phyloP scores from a whole-genome alignment of 2,329 filamentous ascomycete species.

The Clarireedia hainanense region DNA sequence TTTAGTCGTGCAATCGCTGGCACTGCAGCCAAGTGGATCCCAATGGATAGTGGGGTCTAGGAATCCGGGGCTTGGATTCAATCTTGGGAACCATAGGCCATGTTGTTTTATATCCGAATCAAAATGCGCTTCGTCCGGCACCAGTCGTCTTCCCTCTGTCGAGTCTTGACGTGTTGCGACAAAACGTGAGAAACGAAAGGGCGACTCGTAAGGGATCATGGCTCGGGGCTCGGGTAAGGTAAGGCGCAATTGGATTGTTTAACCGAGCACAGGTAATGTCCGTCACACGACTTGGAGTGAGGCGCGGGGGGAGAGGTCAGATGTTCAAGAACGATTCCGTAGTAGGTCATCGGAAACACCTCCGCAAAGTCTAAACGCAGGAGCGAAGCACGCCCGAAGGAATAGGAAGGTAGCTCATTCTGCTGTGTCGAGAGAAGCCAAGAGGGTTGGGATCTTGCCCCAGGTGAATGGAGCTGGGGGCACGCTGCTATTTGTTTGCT shows the following conservation, averaged over 20 bases:
- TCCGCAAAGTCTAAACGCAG: neutral
- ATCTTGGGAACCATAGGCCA: neutral
- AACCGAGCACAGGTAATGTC: neutral
- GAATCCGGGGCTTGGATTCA: neutral
- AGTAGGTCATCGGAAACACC: conserved; percentile 3
- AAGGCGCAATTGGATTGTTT: neutral
- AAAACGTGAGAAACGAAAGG: too few relatives aligned
- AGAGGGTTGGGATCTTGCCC: conserved; percentile 5
- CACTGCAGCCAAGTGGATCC: neutral
- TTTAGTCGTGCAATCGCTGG: neutral
- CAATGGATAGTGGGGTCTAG: neutral
- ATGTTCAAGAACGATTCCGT: conserved; percentile 8
- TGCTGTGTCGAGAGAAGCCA: neutral
- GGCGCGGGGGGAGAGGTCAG: conserved; percentile 7
- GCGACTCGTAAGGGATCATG: too few relatives aligned
- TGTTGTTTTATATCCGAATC: neutral
- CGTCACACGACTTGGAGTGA: conserved; percentile 1
- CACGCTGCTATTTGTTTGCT: neutral
- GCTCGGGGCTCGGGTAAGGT: neutral
- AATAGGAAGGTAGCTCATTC: conserved; percentile 2
- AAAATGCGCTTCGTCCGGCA: neutral
- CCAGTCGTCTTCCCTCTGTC: too few relatives aligned
- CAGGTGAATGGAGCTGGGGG: neutral
- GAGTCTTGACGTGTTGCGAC: too few relatives aligned
- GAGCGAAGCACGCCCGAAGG: neutral